Evolutionary conservation across 345 rosid species (phyloP).

Genomic region (Triadica sebifera): DNA sequence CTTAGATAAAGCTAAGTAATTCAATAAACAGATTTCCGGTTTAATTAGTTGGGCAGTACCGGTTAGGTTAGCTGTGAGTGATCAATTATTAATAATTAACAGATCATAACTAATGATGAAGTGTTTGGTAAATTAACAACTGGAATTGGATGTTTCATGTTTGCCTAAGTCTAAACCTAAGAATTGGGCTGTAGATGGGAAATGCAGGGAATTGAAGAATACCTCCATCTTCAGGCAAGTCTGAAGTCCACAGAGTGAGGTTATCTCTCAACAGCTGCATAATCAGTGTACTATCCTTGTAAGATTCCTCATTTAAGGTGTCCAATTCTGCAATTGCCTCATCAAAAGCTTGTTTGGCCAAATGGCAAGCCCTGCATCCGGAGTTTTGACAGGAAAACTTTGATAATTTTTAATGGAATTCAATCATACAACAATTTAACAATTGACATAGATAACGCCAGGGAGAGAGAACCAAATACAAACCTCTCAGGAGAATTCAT

Average conservation of each 20-base stretch:
- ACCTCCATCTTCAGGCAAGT: constrained; percentile 99
- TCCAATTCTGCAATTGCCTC: constrained; percentile 97
- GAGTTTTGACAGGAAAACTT: too few relatives aligned
- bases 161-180: too few relatives aligned
- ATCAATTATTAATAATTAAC: too few relatives aligned
- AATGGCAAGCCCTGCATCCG: constrained; percentile 80
- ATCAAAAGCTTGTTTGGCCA: constrained; percentile 98
- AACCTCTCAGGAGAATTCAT: constrained; percentile 99
- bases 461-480: neutral
- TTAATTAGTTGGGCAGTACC: too few relatives aligned
- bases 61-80: too few relatives aligned
- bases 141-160: too few relatives aligned
- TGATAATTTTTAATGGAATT: too few relatives aligned
- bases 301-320: constrained; percentile 92
- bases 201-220: neutral
- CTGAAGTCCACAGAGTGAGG: constrained; percentile 99
- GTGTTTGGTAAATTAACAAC: too few relatives aligned
- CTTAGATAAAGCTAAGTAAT: constrained; percentile 3
- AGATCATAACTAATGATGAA: too few relatives aligned
- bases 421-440: too few relatives aligned
- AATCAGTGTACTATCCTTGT: constrained; percentile 97
- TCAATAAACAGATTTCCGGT: too few relatives aligned
- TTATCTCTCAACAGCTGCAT: constrained; percentile 99
- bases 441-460: neutral
- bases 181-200: too few relatives aligned